A percentile compares a stretch with the other conserved stretches of the same genome.
These are phyloP conservation scores for Tetramitus jugosus DNA, from an alignment of 208 protist genomes.

Conservation along the genomic window DNA sequence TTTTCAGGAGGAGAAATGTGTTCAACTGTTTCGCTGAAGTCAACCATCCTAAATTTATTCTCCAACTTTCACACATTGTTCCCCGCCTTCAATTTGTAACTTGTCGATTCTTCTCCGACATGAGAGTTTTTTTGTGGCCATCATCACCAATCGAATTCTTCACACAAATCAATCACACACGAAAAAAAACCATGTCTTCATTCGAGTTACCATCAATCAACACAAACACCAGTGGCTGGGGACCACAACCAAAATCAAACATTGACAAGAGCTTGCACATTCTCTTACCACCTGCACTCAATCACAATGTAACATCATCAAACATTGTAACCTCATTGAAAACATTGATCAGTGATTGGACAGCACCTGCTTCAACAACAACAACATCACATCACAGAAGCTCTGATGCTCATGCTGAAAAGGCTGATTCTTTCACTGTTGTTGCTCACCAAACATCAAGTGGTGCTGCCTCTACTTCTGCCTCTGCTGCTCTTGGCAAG, in stretches of 20 bases:
- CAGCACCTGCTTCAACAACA: not conserved
- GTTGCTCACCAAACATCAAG: not conserved
- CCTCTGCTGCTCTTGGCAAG: not conserved
- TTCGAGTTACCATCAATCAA: constrained; percentile 26
- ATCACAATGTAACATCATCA: not conserved
- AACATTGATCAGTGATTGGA: not conserved
- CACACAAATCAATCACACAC: too few relatives aligned
- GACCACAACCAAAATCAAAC: not conserved
- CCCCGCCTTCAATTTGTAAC: too few relatives aligned
- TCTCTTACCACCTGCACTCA: not conserved
- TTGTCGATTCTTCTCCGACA: too few relatives aligned
- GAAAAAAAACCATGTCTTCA: too few relatives aligned
- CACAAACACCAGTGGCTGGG: not conserved
- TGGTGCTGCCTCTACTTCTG: not conserved
- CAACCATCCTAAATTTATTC: too few relatives aligned
- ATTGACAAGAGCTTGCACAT: not conserved
- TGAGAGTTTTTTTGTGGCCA: too few relatives aligned
- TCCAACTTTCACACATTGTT: too few relatives aligned
- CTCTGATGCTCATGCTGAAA: not conserved
- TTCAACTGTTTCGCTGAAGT: too few relatives aligned
- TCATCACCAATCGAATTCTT: not conserved
- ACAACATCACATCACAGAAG: not conserved
- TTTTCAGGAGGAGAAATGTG: too few relatives aligned
- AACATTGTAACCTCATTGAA: not conserved
- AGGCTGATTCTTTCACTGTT: not conserved